Conservation (phyloP, 2,329 filamentous ascomycete species). For the Paraphaeosphaeria sporulosa region DNA sequence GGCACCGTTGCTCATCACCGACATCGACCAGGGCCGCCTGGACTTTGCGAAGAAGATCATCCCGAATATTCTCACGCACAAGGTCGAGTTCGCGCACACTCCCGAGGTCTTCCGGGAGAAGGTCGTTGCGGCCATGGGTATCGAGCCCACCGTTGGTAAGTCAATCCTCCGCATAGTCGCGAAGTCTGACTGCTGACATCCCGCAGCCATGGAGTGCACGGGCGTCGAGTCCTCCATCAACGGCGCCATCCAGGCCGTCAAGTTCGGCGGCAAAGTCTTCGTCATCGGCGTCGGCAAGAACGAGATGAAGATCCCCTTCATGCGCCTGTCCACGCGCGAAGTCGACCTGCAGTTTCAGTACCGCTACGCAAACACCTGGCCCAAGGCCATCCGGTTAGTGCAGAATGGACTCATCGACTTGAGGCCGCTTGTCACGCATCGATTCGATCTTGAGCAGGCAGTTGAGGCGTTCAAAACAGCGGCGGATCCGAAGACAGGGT, state of each 20-base stretch:
- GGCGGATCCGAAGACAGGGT: slow-evolving; percentile 84
- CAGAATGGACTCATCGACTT: slow-evolving; percentile 85
- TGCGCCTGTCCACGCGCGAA: slow-evolving; percentile 88
- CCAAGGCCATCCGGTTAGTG: slow-evolving; percentile 85
- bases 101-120: slow-evolving; percentile 75
- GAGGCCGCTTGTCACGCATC: slow-evolving; percentile 84
- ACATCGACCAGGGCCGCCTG: slow-evolving; percentile 87
- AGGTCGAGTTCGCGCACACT: slow-evolving; percentile 68
- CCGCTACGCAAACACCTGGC: slow-evolving; percentile 96
- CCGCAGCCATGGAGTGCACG: slow-evolving; percentile 81
- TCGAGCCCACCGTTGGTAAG: slow-evolving; percentile 73
- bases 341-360: slow-evolving; percentile 98
- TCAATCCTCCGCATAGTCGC: neutral
- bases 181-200: neutral
- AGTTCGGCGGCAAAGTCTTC: slow-evolving; percentile 97
- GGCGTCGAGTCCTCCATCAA: slow-evolving; percentile 90
- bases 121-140: slow-evolving; percentile 74
- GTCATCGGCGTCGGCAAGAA: slow-evolving; percentile 95
- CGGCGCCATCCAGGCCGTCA: slow-evolving; percentile 85
- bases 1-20: slow-evolving; percentile 89
- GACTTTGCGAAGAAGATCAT: slow-evolving; percentile 85
- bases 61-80: slow-evolving; percentile 80
- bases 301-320: slow-evolving; percentile 95
- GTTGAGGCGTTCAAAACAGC: slow-evolving; percentile 90
- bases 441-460: slow-evolving; percentile 85